Conservation (phyloP, 768 basidiomycete genomes). For the Boletus tylopilopsis region DNA sequence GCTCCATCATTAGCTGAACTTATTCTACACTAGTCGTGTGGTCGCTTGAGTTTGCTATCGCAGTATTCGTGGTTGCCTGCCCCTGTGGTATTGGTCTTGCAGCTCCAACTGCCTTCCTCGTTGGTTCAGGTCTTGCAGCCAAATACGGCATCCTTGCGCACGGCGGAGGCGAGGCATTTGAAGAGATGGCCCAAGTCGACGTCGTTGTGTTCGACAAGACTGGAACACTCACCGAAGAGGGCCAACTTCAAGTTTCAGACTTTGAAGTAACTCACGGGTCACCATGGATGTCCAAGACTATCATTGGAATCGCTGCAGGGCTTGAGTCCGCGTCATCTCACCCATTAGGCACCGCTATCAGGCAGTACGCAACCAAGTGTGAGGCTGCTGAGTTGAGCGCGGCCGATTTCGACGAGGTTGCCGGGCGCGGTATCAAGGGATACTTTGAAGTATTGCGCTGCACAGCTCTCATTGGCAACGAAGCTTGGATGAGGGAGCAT, state of each 20-base stretch:
- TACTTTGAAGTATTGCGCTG: conserved; percentile 37
- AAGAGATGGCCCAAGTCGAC: conserved; percentile 73
- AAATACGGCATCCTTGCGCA: conserved; percentile 74
- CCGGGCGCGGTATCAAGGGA: conserved; percentile 64
- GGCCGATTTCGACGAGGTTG: conserved; percentile 50
- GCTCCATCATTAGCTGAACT: not conserved
- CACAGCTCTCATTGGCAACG: conserved; percentile 64
- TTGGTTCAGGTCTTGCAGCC: conserved; percentile 79
- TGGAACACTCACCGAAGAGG: conserved; percentile 73
- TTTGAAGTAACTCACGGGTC: conserved; percentile 27
- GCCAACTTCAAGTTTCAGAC: conserved; percentile 60
- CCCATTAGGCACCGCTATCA: conserved; percentile 61
- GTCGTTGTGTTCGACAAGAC: conserved; percentile 84
- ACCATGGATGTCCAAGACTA: conserved; percentile 31
- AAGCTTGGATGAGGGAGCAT: conserved; percentile 57
- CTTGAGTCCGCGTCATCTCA: conserved; percentile 59
- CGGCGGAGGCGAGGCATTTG: conserved; percentile 88
- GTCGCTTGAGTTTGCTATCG: conserved; percentile 80
- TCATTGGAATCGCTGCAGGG: conserved; percentile 52
- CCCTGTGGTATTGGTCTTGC: conserved; percentile 86
- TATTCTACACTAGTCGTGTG: conserved; percentile 46
- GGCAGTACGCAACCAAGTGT: conserved; percentile 40
- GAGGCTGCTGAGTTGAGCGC: conserved; percentile 31
- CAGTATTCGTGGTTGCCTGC: conserved; percentile 82
- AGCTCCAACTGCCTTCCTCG: conserved; percentile 80